A percentile compares a stretch with the other conserved stretches of the same genome.
These are phyloP conservation scores for Beauveria asiatica DNA, from an alignment of 2,329 filamentous ascomycete species.

Conservation along the genomic window DNA sequence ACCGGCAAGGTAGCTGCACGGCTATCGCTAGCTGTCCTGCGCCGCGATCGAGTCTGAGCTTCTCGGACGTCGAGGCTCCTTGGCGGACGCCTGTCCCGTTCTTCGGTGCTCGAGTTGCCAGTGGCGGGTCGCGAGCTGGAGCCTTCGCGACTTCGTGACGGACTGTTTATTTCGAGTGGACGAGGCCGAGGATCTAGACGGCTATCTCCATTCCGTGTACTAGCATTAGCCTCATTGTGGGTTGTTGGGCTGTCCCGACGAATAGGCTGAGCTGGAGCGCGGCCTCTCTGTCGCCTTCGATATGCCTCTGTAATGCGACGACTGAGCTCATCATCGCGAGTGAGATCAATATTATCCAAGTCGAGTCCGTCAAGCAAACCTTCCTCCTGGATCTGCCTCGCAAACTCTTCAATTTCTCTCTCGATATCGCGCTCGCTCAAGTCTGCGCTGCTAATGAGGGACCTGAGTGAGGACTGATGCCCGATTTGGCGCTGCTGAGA, in stretches of 20 bases:
- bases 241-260: constrained; percentile 19
- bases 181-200: constrained; percentile 21
- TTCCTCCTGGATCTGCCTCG: constrained; percentile 81
- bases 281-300: constrained; percentile 61
- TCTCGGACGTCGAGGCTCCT: constrained; percentile 26
- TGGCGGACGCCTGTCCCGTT: constrained; percentile 42
- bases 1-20: constrained; percentile 45
- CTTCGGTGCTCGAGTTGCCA: constrained; percentile 33
- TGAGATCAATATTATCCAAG: constrained; percentile 74
- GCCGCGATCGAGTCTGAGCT: constrained; percentile 26
- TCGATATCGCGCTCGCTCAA: constrained; percentile 72
- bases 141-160: constrained; percentile 27
- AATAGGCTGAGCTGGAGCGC: constrained; percentile 35
- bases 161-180: constrained; percentile 18
- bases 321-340: constrained; percentile 81
- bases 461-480: constrained; percentile 83
- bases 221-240: constrained; percentile 8
- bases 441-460: constrained; percentile 72
- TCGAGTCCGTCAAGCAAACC: constrained; percentile 83
- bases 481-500: constrained; percentile 57
- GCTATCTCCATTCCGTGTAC: not conserved
- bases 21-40: constrained; percentile 45
- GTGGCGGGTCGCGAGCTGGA: constrained; percentile 39
- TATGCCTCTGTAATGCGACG: constrained; percentile 87
- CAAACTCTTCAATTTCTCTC: constrained; percentile 81